Percentiles rank a stretch among this genome's conserved stretches.
phyloP scores from a whole-genome alignment of 176 grass and related monocot genomes.

The Poa annua region DNA sequence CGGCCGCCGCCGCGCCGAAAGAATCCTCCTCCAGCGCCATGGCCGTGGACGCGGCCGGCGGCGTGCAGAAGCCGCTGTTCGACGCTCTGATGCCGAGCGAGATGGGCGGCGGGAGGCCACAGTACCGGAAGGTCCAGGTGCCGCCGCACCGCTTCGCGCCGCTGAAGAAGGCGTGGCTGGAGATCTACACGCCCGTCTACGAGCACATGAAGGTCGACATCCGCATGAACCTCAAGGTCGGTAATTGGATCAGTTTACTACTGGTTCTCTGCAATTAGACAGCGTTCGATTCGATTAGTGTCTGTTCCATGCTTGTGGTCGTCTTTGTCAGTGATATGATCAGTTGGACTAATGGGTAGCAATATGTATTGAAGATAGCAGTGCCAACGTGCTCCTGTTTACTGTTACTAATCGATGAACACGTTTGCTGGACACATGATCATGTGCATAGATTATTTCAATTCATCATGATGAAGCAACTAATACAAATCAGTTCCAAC shows the following conservation, averaged over 20 bases:
- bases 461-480: neutral
- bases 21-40: constrained; percentile 22
- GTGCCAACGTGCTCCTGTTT: neutral
- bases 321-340: neutral
- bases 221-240: constrained; percentile 92
- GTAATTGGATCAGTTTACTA: neutral
- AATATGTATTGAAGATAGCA: neutral
- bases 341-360: neutral
- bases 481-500: neutral
- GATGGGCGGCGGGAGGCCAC: constrained; percentile 40
- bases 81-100: constrained; percentile 66
- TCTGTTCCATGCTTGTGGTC: neutral
- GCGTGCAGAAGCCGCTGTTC: constrained; percentile 53
- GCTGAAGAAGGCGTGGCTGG: constrained; percentile 75
- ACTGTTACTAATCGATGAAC: neutral
- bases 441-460: neutral
- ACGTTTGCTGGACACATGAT: neutral
- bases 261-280: neutral
- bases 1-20: neutral
- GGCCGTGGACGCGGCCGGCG: constrained; percentile 36
- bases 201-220: constrained; percentile 92
- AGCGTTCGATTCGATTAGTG: neutral
- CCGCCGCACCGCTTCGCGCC: constrained; percentile 66
- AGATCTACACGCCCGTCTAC: constrained; percentile 72
- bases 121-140: constrained; percentile 72